These are phyloP conservation scores for Erythrobasidium hasegawianum DNA, from an alignment of 1,284 basidiomycete genomes.

Conservation along the genomic window DNA sequence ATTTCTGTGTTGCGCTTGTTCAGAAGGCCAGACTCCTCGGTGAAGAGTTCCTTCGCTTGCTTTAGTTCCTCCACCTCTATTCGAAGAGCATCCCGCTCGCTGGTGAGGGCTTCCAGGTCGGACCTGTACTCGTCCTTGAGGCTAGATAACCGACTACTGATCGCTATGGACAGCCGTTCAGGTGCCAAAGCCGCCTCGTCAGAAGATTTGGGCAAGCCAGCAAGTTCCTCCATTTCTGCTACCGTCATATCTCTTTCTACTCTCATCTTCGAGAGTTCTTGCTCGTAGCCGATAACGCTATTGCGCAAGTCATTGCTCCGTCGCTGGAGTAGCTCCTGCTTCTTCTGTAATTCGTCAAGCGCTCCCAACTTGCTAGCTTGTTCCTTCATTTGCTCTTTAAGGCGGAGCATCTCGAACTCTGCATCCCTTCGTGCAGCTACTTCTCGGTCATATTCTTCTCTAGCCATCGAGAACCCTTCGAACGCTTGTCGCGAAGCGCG, in stretches of 20 bases:
- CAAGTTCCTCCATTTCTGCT: constrained; percentile 88
- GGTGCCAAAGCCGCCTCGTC: constrained; percentile 8
- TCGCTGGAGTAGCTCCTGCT: constrained; percentile 71
- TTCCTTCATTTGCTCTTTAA: constrained; percentile 79
- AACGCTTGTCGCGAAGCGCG: constrained; percentile 49
- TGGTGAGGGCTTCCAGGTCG: constrained; percentile 77
- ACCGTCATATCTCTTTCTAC: constrained; percentile 85
- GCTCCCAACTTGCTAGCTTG: constrained; percentile 81
- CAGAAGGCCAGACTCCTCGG: constrained; percentile 85
- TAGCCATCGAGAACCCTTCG: constrained; percentile 83
- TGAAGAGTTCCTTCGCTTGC: constrained; percentile 75
- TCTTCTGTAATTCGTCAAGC: constrained; percentile 64
- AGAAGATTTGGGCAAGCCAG: constrained; percentile 60
- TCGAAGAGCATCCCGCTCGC: constrained; percentile 70
- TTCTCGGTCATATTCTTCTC: constrained; percentile 89
- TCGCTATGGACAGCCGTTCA: constrained; percentile 37
- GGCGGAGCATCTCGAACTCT: constrained; percentile 82
- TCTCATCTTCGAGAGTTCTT: constrained; percentile 77
- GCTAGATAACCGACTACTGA: constrained; percentile 81
- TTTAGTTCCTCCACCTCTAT: constrained; percentile 84
- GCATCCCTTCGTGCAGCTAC: constrained; percentile 79
- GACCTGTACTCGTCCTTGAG: constrained; percentile 82
- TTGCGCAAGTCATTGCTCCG: constrained; percentile 72
- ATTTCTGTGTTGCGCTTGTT: constrained; percentile 90
- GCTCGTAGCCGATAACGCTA: constrained; percentile 72